Evolutionary conservation across 345 rosid genomes (phyloP).

Genomic region (Garcia nutans): DNA sequence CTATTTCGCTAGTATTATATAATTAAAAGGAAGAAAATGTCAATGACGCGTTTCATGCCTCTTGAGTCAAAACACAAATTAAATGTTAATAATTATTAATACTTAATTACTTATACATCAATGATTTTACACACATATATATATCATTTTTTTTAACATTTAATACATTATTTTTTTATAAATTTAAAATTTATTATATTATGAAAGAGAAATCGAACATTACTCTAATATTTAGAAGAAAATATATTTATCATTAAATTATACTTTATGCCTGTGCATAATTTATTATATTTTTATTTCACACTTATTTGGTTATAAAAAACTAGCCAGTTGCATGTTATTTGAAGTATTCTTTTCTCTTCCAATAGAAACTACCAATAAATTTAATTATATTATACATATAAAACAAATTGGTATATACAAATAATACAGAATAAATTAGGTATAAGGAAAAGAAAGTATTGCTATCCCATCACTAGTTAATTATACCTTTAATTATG

Average conservation of each 20-base stretch:
- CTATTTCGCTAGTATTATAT: too few species aligned
- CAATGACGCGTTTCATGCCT: slow-evolving; percentile 23
- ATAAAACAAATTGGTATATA: too few species aligned
- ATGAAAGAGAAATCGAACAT: too few species aligned
- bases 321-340: neutral
- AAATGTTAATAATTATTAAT: neutral
- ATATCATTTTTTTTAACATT: too few species aligned
- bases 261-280: too few species aligned
- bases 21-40: slow-evolving; percentile 10
- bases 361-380: neutral
- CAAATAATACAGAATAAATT: neutral
- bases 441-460: slow-evolving; percentile 8
- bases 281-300: neutral
- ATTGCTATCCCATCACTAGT: neutral
- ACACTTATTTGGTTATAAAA: neutral
- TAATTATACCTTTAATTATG: neutral
- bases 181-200: too few species aligned
- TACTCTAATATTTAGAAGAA: too few species aligned
- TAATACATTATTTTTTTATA: too few species aligned
- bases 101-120: neutral
- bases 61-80: neutral
- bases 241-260: too few species aligned
- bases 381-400: neutral
- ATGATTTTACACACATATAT: neutral
- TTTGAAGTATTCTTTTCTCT: neutral